A percentile compares a stretch with the other conserved stretches of the same genome.
These are phyloP conservation scores for Pisolithus orientalis DNA, from an alignment of 768 basidiomycete genomes.

Conservation along the genomic window DNA sequence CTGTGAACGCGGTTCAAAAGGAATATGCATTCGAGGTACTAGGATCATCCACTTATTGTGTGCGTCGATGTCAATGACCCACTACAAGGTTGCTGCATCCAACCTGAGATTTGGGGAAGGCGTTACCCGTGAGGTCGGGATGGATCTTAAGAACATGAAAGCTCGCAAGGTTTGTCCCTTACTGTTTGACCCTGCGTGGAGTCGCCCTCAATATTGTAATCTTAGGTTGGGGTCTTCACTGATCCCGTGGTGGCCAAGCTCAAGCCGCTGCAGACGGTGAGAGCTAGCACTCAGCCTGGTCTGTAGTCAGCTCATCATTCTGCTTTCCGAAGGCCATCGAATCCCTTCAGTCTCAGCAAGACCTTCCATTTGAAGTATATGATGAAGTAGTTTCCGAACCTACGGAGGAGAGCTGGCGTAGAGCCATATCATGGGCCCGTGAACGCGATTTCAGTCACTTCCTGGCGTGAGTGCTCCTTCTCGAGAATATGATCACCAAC, in stretches of 20 bases:
- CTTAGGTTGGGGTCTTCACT: conserved; percentile 88
- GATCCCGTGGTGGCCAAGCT: conserved; percentile 81
- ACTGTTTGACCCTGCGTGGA: neutral
- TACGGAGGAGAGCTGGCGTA: conserved; percentile 83
- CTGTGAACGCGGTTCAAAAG: conserved; percentile 64
- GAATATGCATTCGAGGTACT: conserved; percentile 89
- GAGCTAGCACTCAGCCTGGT: conserved; percentile 16
- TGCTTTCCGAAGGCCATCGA: conserved; percentile 52
- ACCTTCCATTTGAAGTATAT: conserved; percentile 76
- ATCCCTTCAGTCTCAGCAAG: conserved; percentile 70
- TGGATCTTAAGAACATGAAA: conserved; percentile 92
- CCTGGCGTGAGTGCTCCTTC: conserved; percentile 55
- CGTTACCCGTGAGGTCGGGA: conserved; percentile 84
- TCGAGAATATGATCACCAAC: conserved; percentile 1
- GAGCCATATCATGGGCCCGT: conserved; percentile 85
- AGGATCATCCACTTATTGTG: conserved; percentile 3
- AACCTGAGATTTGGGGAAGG: conserved; percentile 89
- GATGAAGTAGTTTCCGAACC: conserved; percentile 84
- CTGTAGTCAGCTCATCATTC: neutral
- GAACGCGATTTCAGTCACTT: conserved; percentile 89
- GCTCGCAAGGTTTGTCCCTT: conserved; percentile 60
- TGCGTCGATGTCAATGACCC: neutral
- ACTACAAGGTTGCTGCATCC: conserved; percentile 67
- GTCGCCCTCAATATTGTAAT: neutral
- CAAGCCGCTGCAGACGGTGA: conserved; percentile 73